Evolutionary conservation across 2,329 filamentous ascomycete genomes (phyloP), one percentile per base, ranked within the genome.

Genomic region (Cladophialophora carrionii): DNA sequence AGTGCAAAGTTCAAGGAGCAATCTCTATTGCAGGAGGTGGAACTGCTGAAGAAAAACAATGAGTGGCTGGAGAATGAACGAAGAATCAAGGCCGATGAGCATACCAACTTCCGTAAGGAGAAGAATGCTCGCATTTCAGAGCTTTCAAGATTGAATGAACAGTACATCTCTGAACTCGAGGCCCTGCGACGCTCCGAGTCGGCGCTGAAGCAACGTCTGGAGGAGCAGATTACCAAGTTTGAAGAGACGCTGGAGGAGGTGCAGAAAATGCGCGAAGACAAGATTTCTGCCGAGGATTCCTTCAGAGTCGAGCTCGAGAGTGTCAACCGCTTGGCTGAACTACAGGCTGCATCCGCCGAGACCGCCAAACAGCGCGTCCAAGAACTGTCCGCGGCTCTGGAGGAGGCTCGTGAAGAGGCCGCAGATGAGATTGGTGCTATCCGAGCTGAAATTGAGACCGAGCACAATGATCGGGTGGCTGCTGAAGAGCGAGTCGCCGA

Each of bases 11-110:
- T 96, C 81, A 89, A 91, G 69, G 92, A 97, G 76, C 92, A 97
- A 74, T 90, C 88, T 32, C 81, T 98, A 12, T 88, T 95, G 76
- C 93, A 97, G 76, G 93, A 98, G 76, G 84, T 98, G 41, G 92
- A 96, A 49, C 83, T 96, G 62, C 87, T 94, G 20, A 92, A 92
- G 75, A 90, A 90, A 73, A 96, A 92, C 79, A 91, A 91, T 70
- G 94, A 98, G 72, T 99, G 92, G 90, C 89, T 95, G 62, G 92
- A 97, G 74, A 88, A 84, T 49, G 95, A 99, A 77, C 84, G 98
- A 24, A 94, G 96, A 80, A 93, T 91, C 0, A 96, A 96, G 79
- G 89, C 86, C 67, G 86, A 88, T 8, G 95, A 99, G 75, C 88
- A 92, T 55, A 85, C 94, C 70, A 96, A 93, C 74, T 94, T 90